Evolutionary conservation across 352 stramenopile genomes (phyloP).

Genomic region (Aphanomyces euteiches): DNA sequence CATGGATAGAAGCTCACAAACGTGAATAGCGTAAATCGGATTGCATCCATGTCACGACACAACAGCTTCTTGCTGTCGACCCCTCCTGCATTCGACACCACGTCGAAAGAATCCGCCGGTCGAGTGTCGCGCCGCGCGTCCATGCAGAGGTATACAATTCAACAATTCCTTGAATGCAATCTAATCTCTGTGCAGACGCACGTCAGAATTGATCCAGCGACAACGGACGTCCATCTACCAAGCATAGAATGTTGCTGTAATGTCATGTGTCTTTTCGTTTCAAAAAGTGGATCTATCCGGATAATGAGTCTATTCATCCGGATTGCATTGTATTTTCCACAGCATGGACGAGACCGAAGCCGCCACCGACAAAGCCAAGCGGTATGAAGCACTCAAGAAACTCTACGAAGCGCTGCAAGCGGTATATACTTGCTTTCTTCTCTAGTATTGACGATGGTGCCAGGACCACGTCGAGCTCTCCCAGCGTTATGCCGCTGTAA

Average conservation of each 20-base stretch:
- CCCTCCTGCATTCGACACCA: constrained; percentile 39
- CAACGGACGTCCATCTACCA: constrained; percentile 13
- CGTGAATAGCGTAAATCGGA: constrained; percentile 67
- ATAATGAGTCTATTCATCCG: neutral
- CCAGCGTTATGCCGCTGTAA: constrained; percentile 24
- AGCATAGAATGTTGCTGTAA: neutral
- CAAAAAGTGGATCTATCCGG: neutral
- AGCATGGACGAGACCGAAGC: too few species aligned
- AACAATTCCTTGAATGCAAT: neutral
- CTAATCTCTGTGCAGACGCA: constrained; percentile 44
- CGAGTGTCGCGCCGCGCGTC: constrained; percentile 72
- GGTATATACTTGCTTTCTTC: neutral
- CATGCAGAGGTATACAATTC: constrained; percentile 55
- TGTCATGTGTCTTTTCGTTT: too few species aligned
- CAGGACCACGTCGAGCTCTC: constrained; percentile 29
- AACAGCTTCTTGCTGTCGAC: constrained; percentile 76
- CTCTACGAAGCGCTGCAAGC: constrained; percentile 21
- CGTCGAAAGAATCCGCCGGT: constrained; percentile 24
- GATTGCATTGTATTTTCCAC: too few species aligned
- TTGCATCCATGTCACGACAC: constrained; percentile 77
- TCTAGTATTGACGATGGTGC: neutral
- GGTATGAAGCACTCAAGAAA: constrained; percentile 12
- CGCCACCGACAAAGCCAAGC: neutral
- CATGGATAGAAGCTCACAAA: neutral
- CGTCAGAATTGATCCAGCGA: constrained; percentile 65